Evolutionary conservation across 129 eudicot species (phyloP).

Genomic region (Flaveria linearis): DNA sequence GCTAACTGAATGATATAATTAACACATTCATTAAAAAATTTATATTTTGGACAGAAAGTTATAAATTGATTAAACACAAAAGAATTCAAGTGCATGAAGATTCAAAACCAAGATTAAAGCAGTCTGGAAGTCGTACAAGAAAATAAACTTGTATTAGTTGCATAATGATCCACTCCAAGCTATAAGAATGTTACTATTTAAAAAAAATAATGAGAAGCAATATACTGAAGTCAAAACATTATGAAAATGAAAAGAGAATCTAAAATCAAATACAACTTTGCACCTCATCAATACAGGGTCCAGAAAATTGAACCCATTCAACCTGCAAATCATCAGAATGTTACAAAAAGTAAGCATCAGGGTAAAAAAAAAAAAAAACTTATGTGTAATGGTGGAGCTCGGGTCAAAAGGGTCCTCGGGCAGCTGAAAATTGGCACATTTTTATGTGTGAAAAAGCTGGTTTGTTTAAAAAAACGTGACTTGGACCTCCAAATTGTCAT

Average conservation of each 20-base stretch:
- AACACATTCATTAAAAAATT: not conserved
- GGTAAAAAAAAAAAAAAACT: not conserved
- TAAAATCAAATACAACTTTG: conserved; percentile 1
- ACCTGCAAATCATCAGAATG: conserved; percentile 5
- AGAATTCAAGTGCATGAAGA: not conserved
- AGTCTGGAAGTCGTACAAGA: not conserved
- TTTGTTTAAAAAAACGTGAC: too few species aligned
- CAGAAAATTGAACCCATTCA: conserved; percentile 12
- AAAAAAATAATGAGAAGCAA: not conserved
- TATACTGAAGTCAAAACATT: conserved; percentile 1
- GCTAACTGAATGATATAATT: too few species aligned
- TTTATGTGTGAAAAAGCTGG: too few species aligned
- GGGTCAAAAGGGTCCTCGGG: too few species aligned
- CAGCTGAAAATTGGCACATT: too few species aligned
- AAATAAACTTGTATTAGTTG: not conserved
- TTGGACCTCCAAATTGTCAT: too few species aligned
- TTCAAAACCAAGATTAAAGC: not conserved
- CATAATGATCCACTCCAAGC: not conserved
- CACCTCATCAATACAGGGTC: not conserved
- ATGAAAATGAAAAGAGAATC: conserved; percentile 7
- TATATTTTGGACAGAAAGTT: not conserved
- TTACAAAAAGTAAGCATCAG: not conserved
- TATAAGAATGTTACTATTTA: not conserved
- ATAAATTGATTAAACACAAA: not conserved
- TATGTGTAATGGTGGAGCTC: too few species aligned